Base-by-base conservation (phyloP, 352 stramenopile species). In the Phytopythium vexans region DNA sequence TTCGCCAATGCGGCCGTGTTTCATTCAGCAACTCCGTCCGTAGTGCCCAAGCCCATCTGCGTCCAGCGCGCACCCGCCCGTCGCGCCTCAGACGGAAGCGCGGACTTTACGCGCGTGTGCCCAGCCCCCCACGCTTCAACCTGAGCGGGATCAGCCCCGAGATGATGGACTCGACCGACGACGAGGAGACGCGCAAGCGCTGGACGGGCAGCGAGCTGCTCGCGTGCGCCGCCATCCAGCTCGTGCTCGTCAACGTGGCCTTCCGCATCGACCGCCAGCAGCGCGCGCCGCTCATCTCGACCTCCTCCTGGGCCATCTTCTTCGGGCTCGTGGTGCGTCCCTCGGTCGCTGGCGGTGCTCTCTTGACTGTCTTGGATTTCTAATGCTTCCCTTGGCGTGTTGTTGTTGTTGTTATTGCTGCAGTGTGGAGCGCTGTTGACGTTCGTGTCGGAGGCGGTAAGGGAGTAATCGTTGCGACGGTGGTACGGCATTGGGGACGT, bases 271-370 rank as follows among this genome's bases (percentile, higher is more conserved):
- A 85, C 43, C 72, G 72, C 8, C 67, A 68, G 45, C 69, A 63
- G 31, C 45, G 51, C 46, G 64, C 67, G 16, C 74, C 74, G 48
- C 56, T 84, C 45, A 34, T 89, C 8, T 83, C 78, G 38, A 86
- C 78, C n/a, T 81, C 76, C 1, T 76, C 74, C 4, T 89, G 72
- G 62, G 72, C 78, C 55, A 89, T 89, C 49, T 64, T 83, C 52
- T 78, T 78, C 44, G 78, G 75, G 0, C 56, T 86, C 3, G 12
- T 74, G 49, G 63, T 69, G 49, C 56, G 55, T 41, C 38, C 10
- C 8, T 27, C 35, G 8, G 21, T 27, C 15, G 7, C 14, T 33
- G 15, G 4, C 4, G 10, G 42, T 32, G 6, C 35, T 16, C 31
- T 52, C 37, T 44, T 43, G 48, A 34, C 33, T 35, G 53, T 3